A percentile compares a stretch with the other conserved stretches of the same genome.
Evolutionary conservation across 345 rosid genomes (phyloP).

Genomic region (Rhodamnia argentea): DNA sequence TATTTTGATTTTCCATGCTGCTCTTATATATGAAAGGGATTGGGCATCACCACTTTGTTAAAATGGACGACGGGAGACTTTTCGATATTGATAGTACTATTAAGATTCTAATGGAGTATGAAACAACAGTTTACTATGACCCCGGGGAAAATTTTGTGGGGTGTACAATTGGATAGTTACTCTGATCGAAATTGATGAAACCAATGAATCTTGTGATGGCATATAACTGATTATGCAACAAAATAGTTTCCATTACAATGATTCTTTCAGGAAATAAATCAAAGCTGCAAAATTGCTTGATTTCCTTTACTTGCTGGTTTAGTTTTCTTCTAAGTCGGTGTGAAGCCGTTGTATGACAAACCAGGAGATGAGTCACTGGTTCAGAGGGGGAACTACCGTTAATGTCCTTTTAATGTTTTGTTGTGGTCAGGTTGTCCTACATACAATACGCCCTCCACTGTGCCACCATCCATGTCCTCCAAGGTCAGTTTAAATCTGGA

Average conservation of each 20-base stretch:
- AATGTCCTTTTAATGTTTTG: neutral
- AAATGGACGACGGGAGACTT: neutral
- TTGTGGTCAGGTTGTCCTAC: constrained; percentile 21
- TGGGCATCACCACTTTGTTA: neutral
- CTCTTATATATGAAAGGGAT: neutral
- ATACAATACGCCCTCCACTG: constrained; percentile 17
- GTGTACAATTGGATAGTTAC: neutral
- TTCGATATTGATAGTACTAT: neutral
- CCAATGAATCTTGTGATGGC: neutral
- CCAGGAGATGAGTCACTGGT: neutral
- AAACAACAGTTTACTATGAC: neutral
- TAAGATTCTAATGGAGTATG: neutral
- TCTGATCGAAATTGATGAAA: neutral
- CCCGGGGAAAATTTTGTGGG: neutral
- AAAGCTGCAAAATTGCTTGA: neutral
- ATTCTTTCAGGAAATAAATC: neutral
- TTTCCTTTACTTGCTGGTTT: neutral
- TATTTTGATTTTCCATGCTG: neutral
- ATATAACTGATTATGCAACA: neutral
- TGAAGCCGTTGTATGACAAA: neutral
- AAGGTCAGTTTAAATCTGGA: constrained; percentile 8
- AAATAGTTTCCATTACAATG: neutral
- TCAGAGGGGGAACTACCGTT: neutral
- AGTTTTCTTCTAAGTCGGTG: neutral
- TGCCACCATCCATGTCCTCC: constrained; percentile 23